These are phyloP conservation scores for Arxiozyma heterogenica DNA, from an alignment of 1,139 yeast species.

Conservation along the genomic window DNA sequence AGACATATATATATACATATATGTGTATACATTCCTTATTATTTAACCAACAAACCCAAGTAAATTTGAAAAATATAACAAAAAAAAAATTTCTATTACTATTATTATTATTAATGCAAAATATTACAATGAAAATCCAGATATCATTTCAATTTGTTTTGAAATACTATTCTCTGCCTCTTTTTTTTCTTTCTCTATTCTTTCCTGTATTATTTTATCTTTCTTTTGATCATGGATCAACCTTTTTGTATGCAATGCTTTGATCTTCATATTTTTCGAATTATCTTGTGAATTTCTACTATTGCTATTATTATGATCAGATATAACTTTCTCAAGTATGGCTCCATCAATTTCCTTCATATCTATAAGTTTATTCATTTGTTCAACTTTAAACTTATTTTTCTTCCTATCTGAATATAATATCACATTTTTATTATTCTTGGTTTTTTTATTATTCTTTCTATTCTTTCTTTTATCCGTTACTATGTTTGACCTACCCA, in stretches of 20 bases:
- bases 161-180: slow-evolving; percentile 44
- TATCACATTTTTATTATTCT: slow-evolving; percentile 10
- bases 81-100: no score
- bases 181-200: slow-evolving; percentile 34
- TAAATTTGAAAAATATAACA: no score
- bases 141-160: slow-evolving; percentile 51
- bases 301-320: neutral
- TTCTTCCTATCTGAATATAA: slow-evolving; percentile 21
- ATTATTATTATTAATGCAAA: no score
- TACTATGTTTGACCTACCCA: slow-evolving; percentile 2
- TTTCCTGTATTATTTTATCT: slow-evolving; percentile 39
- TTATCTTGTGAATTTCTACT: slow-evolving; percentile 4
- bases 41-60: neutral
- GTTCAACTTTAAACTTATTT: slow-evolving; percentile 20
- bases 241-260: slow-evolving; percentile 34
- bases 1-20: neutral
- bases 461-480: slow-evolving; percentile 4
- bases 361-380: slow-evolving; percentile 16
- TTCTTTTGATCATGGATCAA: slow-evolving; percentile 33
- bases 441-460: slow-evolving; percentile 10
- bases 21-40: neutral
- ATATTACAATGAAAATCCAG: slow-evolving; percentile 39
- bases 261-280: slow-evolving; percentile 24
- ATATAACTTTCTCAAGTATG: neutral
- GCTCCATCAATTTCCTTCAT: slow-evolving; percentile 2